Percentiles rank a stretch among this genome's conserved stretches.
phyloP scores from a whole-genome alignment of 306 rosid genomes.

The Ochetophila trinervis region DNA sequence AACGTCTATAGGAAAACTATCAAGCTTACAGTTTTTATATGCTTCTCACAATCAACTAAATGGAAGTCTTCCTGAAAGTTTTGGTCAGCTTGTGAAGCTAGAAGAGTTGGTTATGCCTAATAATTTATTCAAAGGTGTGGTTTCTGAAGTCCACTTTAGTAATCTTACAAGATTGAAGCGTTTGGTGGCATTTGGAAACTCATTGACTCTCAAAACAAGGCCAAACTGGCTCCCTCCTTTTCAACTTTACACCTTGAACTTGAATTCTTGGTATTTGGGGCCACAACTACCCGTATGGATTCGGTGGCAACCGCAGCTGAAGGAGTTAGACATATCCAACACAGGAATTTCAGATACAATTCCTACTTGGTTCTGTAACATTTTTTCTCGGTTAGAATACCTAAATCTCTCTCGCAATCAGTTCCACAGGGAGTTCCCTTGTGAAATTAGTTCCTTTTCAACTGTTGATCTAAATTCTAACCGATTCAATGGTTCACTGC shows the following conservation, averaged over 20 bases:
- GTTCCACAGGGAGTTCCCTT: slow-evolving; percentile 25
- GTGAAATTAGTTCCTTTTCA: background rate
- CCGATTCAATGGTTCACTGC: background rate
- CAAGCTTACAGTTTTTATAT: background rate
- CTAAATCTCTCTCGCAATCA: slow-evolving; percentile 6
- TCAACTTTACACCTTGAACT: slow-evolving; percentile 14
- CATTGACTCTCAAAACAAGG: background rate
- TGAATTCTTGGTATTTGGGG: slow-evolving; percentile 25
- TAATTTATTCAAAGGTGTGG: background rate
- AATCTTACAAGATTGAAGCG: background rate
- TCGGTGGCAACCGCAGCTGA: no score
- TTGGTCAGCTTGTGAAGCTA: slow-evolving; percentile 5
- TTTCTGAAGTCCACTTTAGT: slow-evolving; percentile 19
- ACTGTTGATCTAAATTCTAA: background rate
- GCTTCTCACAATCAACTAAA: slow-evolving; percentile 6
- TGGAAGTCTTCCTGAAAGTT: slow-evolving; percentile 16
- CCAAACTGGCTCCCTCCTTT: slow-evolving; percentile 31
- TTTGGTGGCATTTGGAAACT: background rate
- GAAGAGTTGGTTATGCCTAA: fast-evolving
- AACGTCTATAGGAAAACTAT: background rate
- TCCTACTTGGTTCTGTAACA: slow-evolving; percentile 36
- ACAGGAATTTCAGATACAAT: slow-evolving; percentile 25
- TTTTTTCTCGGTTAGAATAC: no score
- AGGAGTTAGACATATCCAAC: slow-evolving; percentile 23
- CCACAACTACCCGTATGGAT: no score